Conservation (phyloP, 306 rosid genomes). For the Prunus fruticosa region DNA sequence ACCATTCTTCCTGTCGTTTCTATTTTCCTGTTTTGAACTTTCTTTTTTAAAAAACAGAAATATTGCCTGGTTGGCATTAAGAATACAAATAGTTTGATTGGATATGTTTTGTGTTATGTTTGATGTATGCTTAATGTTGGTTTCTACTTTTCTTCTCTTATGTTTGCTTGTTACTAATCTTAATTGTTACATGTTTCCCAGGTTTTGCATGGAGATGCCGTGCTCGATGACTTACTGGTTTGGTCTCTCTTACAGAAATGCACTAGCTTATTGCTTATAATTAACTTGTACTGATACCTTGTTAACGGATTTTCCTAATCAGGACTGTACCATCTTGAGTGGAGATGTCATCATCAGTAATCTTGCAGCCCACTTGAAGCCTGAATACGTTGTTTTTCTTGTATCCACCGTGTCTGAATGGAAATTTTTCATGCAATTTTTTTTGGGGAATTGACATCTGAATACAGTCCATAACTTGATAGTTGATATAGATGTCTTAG, state of each 20-base stretch:
- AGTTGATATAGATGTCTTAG: slow-evolving; percentile 4
- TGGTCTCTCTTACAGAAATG: slow-evolving; percentile 20
- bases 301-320: slow-evolving; percentile 13
- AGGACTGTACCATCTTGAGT: slow-evolving; percentile 93
- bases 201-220: slow-evolving; percentile 99
- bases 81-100: neutral
- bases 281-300: neutral
- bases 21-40: neutral
- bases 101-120: neutral
- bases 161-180: neutral
- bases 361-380: slow-evolving; percentile 70
- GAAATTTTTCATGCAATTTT: slow-evolving; percentile 28
- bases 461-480: neutral
- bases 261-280: slow-evolving; percentile 11
- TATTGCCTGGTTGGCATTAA: neutral
- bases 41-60: neutral
- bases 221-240: slow-evolving; percentile 74
- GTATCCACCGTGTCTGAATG: slow-evolving; percentile 33
- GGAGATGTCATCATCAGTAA: slow-evolving; percentile 92
- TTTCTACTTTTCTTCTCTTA: neutral
- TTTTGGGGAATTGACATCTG: neutral
- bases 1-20: neutral
- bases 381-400: slow-evolving; percentile 65
- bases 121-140: neutral
- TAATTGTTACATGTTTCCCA: slow-evolving; percentile 22